Base-by-base conservation (phyloP, 2,329 filamentous ascomycete species). In the Penicillium sp. region DNA sequence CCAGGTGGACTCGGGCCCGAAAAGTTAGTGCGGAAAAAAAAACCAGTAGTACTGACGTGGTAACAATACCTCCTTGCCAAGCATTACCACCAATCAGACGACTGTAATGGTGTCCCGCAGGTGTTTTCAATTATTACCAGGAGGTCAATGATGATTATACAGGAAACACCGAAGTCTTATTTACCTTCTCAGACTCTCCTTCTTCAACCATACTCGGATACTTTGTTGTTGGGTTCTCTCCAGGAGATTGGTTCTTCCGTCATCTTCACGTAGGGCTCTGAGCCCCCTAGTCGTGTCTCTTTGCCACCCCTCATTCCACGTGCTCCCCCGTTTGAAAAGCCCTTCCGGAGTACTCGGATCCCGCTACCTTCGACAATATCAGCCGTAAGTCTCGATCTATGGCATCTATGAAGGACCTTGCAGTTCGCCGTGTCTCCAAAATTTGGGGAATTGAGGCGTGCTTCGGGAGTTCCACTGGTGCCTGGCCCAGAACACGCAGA, bases 291-390 rank as follows among this genome's bases (percentile, higher is more conserved):
- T 52, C 50, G 44, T 50, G 51, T 40, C 16, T 44, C 46, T 44
- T 53, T n/a, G 34, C 34, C 34, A 34, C 49, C 48, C 51, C 56
- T 44, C 51, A 57, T 62, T 59, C 60, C 62, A 64, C 62, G 62
- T 63, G 60, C 52, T 54, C 46, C 47, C 11, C 59, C 36, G 51
- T 48, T 51, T 54, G 48, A 24, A 22, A 56, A 56, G 48, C 56
- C 55, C 53, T 50, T 48, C 43, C 55, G 61, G 62, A 60, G 52
- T 61, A 56, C 49, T 56, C 61, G 59, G 61, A 60, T 65, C 45
- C 42, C 45, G 18, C 21, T 41, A 18, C 29, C 48, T 7, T 52
- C 52, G 45, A 54, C 54, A 32, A 48, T 40, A 49, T 52, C 54
- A 45, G 50, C 34, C 36, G 60, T 61, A 58, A 43, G 60, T 63